Evolutionary conservation across 2,329 filamentous ascomycete species (phyloP), one percentile per base, ranked within the genome.

Genomic region (Fusarium xyrophilum): DNA sequence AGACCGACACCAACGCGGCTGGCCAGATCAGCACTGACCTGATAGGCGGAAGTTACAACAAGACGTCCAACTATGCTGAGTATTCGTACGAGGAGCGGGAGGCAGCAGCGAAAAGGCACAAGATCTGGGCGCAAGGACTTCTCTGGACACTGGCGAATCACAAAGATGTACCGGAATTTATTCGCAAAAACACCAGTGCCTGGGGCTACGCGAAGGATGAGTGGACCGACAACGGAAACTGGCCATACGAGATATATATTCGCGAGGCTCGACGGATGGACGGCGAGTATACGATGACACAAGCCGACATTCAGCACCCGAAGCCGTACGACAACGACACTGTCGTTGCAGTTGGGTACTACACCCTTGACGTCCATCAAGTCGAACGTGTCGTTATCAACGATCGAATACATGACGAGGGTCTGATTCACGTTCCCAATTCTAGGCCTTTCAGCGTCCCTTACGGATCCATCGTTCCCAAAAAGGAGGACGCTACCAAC

Each of bases 131-230:
- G 1, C 66, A 68, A n/a, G 66, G 66, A 11, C 23, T 68, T 0
- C 23, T 68, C 0, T 68, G 66, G 66, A 68, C 66, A 2, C 15
- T 68, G 15, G 66, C 66, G 8, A 63, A 68, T 9, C 65, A 68
- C 14, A 7, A 47, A 6, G 32, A 61, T 6, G 43, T 68, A 2
- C 66, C 61, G 0, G 30, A 65, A 4, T 19, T 39, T 2, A 56
- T 68, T 25, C 56, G 56, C 2, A 25, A 42, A 1, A 25, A 43
- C 0, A 43, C 50, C 0, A 36, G 47, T 3, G 14, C 15, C 6
- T 68, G 66, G 66, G 66, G 66, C 5, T 66, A 68, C 1, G 66
- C 66, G 5, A 68, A 68, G 7, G 66, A 68, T 7, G 66, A 68
- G 13, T 68, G 56, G 52, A 35, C 25, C 4, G 44, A 35, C 0